These are phyloP conservation scores for Neofusicoccum parvum DNA, from an alignment of 2,329 filamentous ascomycete species.

Conservation along the genomic window DNA sequence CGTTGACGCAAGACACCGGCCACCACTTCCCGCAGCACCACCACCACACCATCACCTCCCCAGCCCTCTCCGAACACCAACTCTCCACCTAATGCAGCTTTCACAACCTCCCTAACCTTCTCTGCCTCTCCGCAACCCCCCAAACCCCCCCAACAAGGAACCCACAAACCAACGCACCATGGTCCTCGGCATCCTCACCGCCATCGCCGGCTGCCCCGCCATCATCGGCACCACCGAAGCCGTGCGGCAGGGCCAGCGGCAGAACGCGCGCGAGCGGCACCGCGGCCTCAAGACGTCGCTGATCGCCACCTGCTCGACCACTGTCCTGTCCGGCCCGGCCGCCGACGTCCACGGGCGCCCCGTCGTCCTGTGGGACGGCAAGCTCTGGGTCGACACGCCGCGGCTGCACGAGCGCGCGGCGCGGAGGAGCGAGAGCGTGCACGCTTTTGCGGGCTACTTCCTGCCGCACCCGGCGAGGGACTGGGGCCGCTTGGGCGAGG, in stretches of 20 bases:
- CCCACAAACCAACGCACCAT: conserved; percentile 28
- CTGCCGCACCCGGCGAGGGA: conserved; percentile 52
- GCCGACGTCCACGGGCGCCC: conserved; percentile 47
- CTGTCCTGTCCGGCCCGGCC: conserved; percentile 27
- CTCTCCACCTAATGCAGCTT: no score
- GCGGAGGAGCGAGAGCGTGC: conserved; percentile 26
- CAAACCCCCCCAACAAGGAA: no score
- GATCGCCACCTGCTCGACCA: conserved; percentile 49
- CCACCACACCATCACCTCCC: no score
- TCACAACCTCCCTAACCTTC: no score
- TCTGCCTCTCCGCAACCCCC: no score
- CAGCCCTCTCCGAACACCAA: no score
- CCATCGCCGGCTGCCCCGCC: conserved; percentile 46
- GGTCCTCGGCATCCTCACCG: conserved; percentile 48
- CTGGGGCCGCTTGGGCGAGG: conserved; percentile 44
- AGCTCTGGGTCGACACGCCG: background rate
- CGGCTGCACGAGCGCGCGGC: no score
- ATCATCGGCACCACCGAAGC: conserved; percentile 53
- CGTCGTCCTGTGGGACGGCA: conserved; percentile 46
- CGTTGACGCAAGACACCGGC: no score
- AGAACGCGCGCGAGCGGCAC: conserved; percentile 53
- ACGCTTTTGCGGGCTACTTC: conserved; percentile 55
- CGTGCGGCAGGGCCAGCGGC: conserved; percentile 52
- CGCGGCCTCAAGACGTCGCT: conserved; percentile 53
- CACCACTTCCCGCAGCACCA: no score